Percentiles rank a stretch among this genome's conserved stretches.
Evolutionary conservation across 495 filamentous ascomycete genomes (phyloP).

Genomic region (Aspergillus bridgeri): DNA sequence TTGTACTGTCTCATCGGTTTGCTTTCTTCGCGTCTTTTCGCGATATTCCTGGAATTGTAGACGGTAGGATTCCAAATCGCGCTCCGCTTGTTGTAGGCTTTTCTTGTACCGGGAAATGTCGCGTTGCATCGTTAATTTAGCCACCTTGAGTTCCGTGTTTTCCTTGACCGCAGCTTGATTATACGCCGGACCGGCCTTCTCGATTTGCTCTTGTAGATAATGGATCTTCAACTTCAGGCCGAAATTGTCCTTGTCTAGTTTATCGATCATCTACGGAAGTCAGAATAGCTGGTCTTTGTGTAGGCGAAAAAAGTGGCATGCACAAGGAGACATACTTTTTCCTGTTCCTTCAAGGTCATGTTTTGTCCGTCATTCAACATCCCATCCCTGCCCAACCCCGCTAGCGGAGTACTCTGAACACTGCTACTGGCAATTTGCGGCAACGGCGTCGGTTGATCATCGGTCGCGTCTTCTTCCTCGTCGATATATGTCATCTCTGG

Average conservation of each 20-base stretch:
- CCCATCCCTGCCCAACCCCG: constrained; percentile 54
- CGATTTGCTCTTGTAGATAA: constrained; percentile 82
- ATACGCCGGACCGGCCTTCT: constrained; percentile 81
- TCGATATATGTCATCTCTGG: constrained; percentile 62
- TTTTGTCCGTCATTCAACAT: constrained; percentile 73
- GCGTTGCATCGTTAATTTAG: constrained; percentile 78
- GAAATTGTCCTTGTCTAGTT: constrained; percentile 93
- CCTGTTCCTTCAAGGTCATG: constrained; percentile 87
- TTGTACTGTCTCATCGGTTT: constrained; percentile 61
- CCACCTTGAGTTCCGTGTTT: constrained; percentile 92
- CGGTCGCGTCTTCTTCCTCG: constrained; percentile 57
- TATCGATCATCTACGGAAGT: constrained; percentile 69
- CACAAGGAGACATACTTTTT: constrained; percentile 56
- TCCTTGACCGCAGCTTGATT: constrained; percentile 84
- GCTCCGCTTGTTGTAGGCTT: constrained; percentile 70
- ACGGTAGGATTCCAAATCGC: constrained; percentile 72
- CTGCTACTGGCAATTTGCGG: constrained; percentile 76
- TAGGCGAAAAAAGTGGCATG: too few relatives aligned
- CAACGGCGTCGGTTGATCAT: constrained; percentile 58
- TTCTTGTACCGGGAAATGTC: constrained; percentile 84
- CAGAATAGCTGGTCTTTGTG: constrained; percentile 4
- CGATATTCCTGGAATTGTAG: constrained; percentile 73
- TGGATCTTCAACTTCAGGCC: constrained; percentile 97
- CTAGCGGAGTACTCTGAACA: constrained; percentile 73
- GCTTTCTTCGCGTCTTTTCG: constrained; percentile 72